Conservation (phyloP, 257 asterid genomes). For the Rubia yunnanensis region DNA sequence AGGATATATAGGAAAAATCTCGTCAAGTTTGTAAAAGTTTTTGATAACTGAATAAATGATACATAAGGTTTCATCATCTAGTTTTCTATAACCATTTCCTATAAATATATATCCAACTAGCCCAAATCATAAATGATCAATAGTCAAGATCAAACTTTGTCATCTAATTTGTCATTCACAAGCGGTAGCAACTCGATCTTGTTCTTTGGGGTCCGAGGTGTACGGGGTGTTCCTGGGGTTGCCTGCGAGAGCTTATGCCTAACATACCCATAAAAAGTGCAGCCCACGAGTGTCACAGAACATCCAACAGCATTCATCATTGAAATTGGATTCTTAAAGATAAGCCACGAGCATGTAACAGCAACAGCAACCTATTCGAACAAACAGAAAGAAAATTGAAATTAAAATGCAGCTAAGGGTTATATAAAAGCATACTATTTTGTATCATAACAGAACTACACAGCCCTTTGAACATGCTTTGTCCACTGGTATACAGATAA, state of each 20-base stretch:
- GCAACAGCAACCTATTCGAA: slow-evolving; percentile 81
- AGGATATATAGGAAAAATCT: neutral
- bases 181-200: slow-evolving; percentile 65
- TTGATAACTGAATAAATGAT: neutral
- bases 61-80: neutral
- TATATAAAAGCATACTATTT: neutral
- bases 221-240: slow-evolving; percentile 55
- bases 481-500: neutral
- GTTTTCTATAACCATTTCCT: slow-evolving; percentile 7
- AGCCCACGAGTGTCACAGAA: slow-evolving; percentile 64
- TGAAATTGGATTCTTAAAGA: slow-evolving; percentile 81
- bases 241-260: slow-evolving; percentile 60
- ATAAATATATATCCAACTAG: slow-evolving; percentile 2
- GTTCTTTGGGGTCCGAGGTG: slow-evolving; percentile 54
- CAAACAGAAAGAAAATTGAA: neutral
- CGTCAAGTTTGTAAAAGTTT: neutral
- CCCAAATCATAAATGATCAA: neutral
- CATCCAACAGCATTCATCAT: slow-evolving; percentile 79
- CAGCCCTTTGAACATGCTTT: neutral
- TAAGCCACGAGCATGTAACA: slow-evolving; percentile 84
- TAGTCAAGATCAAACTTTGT: slow-evolving; percentile 33
- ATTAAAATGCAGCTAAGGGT: neutral
- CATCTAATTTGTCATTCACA: slow-evolving; percentile 57
- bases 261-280: slow-evolving; percentile 88
- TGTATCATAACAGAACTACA: neutral